phyloP scores from a whole-genome alignment of 2,329 filamentous ascomycete genomes.

The Metarhizium rileyi region DNA sequence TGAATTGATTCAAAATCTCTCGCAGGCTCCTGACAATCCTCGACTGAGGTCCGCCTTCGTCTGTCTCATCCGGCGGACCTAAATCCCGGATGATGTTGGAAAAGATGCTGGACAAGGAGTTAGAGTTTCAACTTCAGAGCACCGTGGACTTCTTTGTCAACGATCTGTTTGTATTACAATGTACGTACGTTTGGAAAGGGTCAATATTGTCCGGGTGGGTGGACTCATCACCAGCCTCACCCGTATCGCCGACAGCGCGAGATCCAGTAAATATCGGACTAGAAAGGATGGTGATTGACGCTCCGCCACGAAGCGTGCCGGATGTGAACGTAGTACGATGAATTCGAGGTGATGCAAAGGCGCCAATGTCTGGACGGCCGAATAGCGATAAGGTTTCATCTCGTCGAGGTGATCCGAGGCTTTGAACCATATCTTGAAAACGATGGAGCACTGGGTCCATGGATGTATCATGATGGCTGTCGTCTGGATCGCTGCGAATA shows the following conservation, averaged over 20 bases:
- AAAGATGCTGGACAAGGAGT: slow-evolving; percentile 31
- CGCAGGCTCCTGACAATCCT: slow-evolving; percentile 30
- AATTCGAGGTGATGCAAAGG: slow-evolving; percentile 15
- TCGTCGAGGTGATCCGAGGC: slow-evolving; percentile 17
- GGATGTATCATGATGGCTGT: slow-evolving; percentile 22
- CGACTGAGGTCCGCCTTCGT: slow-evolving; percentile 13
- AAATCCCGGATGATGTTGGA: slow-evolving; percentile 32
- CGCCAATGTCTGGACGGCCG: neutral
- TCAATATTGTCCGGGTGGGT: slow-evolving; percentile 19
- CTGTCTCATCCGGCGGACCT: slow-evolving; percentile 21
- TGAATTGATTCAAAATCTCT: slow-evolving; percentile 45
- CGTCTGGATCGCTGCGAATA: slow-evolving; percentile 17
- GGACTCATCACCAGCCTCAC: slow-evolving; percentile 2
- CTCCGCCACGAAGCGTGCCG: slow-evolving; percentile 28
- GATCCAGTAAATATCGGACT: slow-evolving; percentile 20
- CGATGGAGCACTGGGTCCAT: slow-evolving; percentile 29
- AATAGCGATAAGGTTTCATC: neutral
- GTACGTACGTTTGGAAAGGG: slow-evolving; percentile 40
- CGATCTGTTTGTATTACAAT: neutral
- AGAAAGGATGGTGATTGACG: slow-evolving; percentile 40
- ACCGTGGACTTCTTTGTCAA: neutral
- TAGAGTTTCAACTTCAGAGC: slow-evolving; percentile 1
- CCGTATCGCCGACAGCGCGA: neutral
- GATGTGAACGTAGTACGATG: slow-evolving; percentile 29
- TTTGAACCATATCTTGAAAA: slow-evolving; percentile 35